phyloP scores from a whole-genome alignment of 352 stramenopile genomes.

The Lagenidium giganteum region DNA sequence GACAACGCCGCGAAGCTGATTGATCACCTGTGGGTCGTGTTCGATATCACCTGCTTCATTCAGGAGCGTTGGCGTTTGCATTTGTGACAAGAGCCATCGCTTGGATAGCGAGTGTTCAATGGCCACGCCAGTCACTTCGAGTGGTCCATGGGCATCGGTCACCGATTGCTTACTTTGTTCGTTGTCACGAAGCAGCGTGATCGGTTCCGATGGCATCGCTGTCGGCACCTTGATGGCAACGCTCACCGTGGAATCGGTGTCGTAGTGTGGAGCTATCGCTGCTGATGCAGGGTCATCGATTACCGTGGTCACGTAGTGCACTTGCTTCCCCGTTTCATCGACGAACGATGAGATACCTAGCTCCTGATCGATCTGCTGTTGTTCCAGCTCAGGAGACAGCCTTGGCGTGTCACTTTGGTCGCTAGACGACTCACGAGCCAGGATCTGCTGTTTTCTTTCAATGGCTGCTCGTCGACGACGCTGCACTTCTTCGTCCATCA shows the following conservation, averaged over 20 bases:
- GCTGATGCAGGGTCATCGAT: no score
- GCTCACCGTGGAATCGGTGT: no score
- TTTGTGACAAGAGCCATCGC: neutral
- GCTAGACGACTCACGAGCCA: no score
- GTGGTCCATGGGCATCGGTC: neutral
- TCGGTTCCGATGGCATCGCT: neutral
- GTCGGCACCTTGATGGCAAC: neutral
- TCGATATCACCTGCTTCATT: slow-evolving; percentile 12
- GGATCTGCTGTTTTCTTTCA: no score
- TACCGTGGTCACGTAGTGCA: slow-evolving; percentile 24
- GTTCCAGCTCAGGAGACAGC: no score
- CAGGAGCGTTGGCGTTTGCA: slow-evolving; percentile 2
- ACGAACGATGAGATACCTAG: slow-evolving; percentile 17
- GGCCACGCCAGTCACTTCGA: neutral
- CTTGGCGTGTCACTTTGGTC: no score
- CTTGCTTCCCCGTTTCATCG: slow-evolving; percentile 16
- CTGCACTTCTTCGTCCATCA: slow-evolving; percentile 28
- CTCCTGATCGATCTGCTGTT: neutral
- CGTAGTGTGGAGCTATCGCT: no score
- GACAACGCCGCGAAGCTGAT: slow-evolving; percentile 37
- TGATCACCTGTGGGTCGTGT: slow-evolving; percentile 40
- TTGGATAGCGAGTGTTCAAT: neutral
- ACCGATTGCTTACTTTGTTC: no score
- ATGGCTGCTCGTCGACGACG: slow-evolving; percentile 6
- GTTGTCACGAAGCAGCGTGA: no score